Evolutionary conservation across 106 monocot genomes (phyloP).

Genomic region (Dendrobium catenatum): DNA sequence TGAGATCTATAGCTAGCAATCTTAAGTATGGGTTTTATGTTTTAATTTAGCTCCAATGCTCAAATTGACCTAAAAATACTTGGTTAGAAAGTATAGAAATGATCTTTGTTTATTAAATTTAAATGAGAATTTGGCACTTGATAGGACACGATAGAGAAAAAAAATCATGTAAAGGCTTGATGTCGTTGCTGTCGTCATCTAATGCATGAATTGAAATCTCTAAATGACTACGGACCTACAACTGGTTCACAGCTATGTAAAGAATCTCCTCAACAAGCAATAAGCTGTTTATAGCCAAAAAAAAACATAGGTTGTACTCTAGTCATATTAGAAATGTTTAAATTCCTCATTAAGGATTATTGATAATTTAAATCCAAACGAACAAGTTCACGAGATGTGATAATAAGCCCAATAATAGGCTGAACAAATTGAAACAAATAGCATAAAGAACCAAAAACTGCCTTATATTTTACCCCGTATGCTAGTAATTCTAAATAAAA

Average conservation of each 20-base stretch:
- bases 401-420: not conserved
- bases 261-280: not conserved
- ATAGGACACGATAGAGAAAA: too few relatives aligned
- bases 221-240: not conserved
- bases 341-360: not conserved
- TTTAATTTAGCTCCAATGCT: not conserved
- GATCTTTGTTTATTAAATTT: too few relatives aligned
- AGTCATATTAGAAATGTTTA: not conserved
- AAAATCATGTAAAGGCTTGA: too few relatives aligned
- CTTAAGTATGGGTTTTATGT: not conserved
- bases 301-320: not conserved
- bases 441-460: too few relatives aligned
- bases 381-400: not conserved
- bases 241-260: too few relatives aligned
- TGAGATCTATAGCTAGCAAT: not conserved
- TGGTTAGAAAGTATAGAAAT: too few relatives aligned
- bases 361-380: not conserved
- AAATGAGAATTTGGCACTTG: too few relatives aligned
- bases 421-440: not conserved
- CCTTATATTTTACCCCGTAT: too few relatives aligned
- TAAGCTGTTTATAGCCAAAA: not conserved
- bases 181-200: too few relatives aligned
- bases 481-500: too few relatives aligned
- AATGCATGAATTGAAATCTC: not conserved
- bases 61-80: too few relatives aligned